phyloP scores from a whole-genome alignment of 2,329 filamentous ascomycete genomes.

The Ampelomyces quisqualis region DNA sequence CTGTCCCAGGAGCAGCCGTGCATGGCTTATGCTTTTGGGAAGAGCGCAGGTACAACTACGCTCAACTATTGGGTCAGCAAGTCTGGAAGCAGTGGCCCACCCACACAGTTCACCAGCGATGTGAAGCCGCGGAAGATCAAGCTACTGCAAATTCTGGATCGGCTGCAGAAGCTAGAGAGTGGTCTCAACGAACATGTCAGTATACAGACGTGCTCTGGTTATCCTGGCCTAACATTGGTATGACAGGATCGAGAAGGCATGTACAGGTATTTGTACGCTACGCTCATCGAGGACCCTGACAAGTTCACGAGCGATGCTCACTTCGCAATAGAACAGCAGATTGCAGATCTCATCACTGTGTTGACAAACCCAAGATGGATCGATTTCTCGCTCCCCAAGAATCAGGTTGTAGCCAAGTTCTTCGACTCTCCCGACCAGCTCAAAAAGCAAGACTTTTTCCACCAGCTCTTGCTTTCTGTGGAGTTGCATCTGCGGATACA shows the following conservation, averaged over 20 bases:
- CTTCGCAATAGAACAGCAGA: slow-evolving; percentile 66
- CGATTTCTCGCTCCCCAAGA: slow-evolving; percentile 68
- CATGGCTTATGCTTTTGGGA: slow-evolving; percentile 66
- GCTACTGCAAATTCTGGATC: slow-evolving; percentile 51
- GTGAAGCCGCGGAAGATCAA: slow-evolving; percentile 62
- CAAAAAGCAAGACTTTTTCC: slow-evolving; percentile 68
- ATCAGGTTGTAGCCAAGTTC: slow-evolving; percentile 73
- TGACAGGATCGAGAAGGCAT: slow-evolving; percentile 43
- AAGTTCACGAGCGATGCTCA: slow-evolving; percentile 59
- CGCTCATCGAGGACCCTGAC: slow-evolving; percentile 68
- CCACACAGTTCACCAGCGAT: slow-evolving; percentile 60
- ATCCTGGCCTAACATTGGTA: slow-evolving; percentile 34
- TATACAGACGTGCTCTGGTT: slow-evolving; percentile 19
- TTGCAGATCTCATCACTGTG: slow-evolving; percentile 69
- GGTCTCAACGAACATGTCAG: slow-evolving; percentile 48
- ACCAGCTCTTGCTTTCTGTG: slow-evolving; percentile 72
- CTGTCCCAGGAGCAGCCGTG: slow-evolving; percentile 74
- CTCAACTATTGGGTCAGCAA: slow-evolving; percentile 68
- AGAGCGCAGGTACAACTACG: slow-evolving; percentile 68
- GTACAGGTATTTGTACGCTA: slow-evolving; percentile 64
- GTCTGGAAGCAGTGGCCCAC: slow-evolving; percentile 58
- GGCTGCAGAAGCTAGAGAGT: slow-evolving; percentile 45
- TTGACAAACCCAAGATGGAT: slow-evolving; percentile 71
- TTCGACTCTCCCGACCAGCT: slow-evolving; percentile 61
- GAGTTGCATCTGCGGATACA: slow-evolving; percentile 72